A percentile compares a stretch with the other conserved stretches of the same genome.
These are phyloP conservation scores for Cytospora piceae DNA, from an alignment of 2,329 filamentous ascomycete species.

Conservation along the genomic window DNA sequence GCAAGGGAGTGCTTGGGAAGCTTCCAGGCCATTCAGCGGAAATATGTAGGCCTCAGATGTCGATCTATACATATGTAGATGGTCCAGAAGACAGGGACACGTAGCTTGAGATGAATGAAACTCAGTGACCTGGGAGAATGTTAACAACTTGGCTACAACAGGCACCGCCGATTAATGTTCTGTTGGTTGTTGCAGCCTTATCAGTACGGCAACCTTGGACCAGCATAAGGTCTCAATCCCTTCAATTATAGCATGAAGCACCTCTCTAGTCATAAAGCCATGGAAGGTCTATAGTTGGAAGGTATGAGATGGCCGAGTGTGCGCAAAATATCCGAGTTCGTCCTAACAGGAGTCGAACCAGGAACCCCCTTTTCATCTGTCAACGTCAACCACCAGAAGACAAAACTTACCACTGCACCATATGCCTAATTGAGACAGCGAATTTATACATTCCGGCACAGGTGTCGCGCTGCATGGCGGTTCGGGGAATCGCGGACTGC, in stretches of 20 bases:
- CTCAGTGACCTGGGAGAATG: too few species aligned
- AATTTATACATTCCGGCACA: neutral
- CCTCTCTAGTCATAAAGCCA: too few species aligned
- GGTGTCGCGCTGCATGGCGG: neutral
- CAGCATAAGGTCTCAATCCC: too few species aligned
- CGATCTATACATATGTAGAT: too few species aligned
- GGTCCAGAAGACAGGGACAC: too few species aligned
- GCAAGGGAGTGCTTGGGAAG: neutral
- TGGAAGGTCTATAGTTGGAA: too few species aligned
- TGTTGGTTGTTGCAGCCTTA: neutral
- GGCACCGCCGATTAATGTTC: neutral
- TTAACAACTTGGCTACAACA: too few species aligned
- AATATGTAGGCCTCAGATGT: too few species aligned
- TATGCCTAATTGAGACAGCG: neutral
- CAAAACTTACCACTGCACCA: neutral
- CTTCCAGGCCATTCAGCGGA: too few species aligned
- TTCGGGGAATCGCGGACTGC: neutral
- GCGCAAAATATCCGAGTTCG: neutral
- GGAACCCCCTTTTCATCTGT: neutral
- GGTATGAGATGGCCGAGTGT: too few species aligned
- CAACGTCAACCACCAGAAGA: neutral
- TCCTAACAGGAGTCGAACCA: neutral
- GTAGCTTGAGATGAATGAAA: neutral
- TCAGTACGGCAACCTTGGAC: too few species aligned
- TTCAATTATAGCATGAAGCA: too few species aligned